Base-by-base conservation (phyloP, 164 flowering plant genomes). In the Taxillus chinensis region DNA sequence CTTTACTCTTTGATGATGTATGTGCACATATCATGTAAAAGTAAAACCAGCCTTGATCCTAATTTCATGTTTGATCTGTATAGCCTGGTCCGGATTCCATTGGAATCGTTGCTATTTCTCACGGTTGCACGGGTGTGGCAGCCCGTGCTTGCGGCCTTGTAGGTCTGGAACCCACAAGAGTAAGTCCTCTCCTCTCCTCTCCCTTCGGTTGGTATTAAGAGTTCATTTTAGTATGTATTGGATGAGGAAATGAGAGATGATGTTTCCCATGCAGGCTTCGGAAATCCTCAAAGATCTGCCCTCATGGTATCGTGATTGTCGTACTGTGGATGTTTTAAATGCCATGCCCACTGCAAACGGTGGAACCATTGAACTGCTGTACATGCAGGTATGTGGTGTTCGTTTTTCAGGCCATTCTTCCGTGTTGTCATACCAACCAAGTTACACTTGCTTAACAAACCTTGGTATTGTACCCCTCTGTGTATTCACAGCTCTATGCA, bases 241-340 rank as follows among this genome's bases (percentile, higher is more conserved):
- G 45, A n/a, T 59, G 17, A 64, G 17, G 43, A 16, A 27, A 45
- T 57, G 43, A 48, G 9, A 41, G 39, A 57, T 52, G 11, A 53
- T 43, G 3, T 54, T 15, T 12, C 3, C 40, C 8, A 9, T 40
- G 8, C 75, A 86, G 92, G 82, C 82, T 45, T 86, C 83, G 46
- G 90, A 87, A 71, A 85, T 87, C 78, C 88, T 87, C 57, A 87
- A 87, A 78, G 93, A 87, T 78, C 77, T 87, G 67, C 80, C 79
- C 10, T 83, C 89, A 9, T 87, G 93, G 93, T 80, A 56, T 57
- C 90, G 85, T 60, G 89, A 85, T 68, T 85, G 88, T 77, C 85
- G 90, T 70, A 64, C 79, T 60, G 80, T 82, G 55, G 90, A 87
- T 59, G 83, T 87, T 41, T 41, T 85, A 11, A 83, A 75, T 57